Evolutionary conservation across 495 filamentous ascomycete species (phyloP), one percentile per base, ranked within the genome.

Genomic region (Penicillium robsamsonii): DNA sequence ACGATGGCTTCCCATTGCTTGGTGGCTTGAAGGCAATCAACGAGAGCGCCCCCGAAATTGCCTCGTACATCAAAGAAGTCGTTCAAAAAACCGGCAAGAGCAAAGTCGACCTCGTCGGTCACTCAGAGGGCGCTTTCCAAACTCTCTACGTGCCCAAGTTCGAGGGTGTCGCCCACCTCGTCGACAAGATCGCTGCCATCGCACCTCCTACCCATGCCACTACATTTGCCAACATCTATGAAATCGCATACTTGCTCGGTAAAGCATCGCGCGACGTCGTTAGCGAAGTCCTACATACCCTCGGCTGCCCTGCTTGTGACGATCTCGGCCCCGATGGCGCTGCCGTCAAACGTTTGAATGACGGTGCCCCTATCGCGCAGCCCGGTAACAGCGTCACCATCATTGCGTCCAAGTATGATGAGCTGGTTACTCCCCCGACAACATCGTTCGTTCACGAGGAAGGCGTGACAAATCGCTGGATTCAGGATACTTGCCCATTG

Each of bases 41-140:
- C 42, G 70, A 75, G 8, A 80, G 78, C 30, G 76, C 79, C 5
- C 58, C 58, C 15, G 74, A 82, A 35, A 80, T 83, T 52, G 80
- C 79, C 4, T 60, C 53, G 2, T 83, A 79, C 60, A 72, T 82
- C 59, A 63, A 59, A 15, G 66, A 77, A 40, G 75, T 82, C 0
- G 46, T 60, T 15, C 42, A 67, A 7, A 66, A 70, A 48, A 79
- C 78, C 3, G 75, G 75, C 22, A 73, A 75, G 9, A 27, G 40
- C 43, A 79, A 79, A 55, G 63, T 82, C 30, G 74, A 81, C 50
- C 60, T 82, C 0, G 77, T 82, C 41, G 80, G 80, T 12, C 79
- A 83, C 59, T 81, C 79, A 29, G 80, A 83, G 62, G 80, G 80
- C 51, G 80, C 70, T 3, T 78, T 81, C 56, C 77, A 80, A 50